These are phyloP conservation scores for Balakata baccata DNA, from an alignment of 345 rosid genomes.

Conservation along the genomic window DNA sequence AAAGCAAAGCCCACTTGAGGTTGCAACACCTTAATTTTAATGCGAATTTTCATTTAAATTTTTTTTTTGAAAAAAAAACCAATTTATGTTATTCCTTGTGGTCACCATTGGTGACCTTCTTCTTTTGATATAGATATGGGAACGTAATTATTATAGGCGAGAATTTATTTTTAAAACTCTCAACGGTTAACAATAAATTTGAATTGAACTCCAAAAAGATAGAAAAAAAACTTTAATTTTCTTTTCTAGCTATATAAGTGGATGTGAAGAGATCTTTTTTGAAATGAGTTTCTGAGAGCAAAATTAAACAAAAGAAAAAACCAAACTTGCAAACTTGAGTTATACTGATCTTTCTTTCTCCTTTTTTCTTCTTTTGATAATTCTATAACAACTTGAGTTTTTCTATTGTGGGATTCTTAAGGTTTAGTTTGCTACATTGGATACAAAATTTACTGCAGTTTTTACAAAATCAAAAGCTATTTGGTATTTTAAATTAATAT, in stretches of 20 bases:
- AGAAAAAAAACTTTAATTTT: background rate
- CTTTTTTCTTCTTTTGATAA: background rate
- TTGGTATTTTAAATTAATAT: background rate
- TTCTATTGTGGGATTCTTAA: background rate
- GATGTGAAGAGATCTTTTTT: background rate
- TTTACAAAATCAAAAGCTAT: background rate
- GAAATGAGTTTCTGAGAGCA: background rate
- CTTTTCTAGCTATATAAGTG: conserved; percentile 10
- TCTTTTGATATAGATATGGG: too few species aligned
- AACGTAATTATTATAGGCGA: too few species aligned
- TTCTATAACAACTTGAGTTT: background rate
- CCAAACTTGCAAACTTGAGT: background rate
- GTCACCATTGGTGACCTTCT: too few species aligned
- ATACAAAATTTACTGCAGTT: background rate
- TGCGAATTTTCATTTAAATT: background rate
- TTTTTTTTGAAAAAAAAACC: background rate
- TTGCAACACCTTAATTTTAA: background rate
- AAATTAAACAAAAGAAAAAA: too few species aligned
- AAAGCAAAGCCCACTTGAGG: background rate
- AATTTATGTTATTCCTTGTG: too few species aligned
- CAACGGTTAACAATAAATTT: too few species aligned
- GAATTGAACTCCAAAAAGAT: background rate
- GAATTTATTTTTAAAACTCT: too few species aligned
- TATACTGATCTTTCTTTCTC: background rate
- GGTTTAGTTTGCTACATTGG: background rate